Base-by-base conservation (phyloP, 148 eudicot genomes). In the Rhododendron williamsianum region DNA sequence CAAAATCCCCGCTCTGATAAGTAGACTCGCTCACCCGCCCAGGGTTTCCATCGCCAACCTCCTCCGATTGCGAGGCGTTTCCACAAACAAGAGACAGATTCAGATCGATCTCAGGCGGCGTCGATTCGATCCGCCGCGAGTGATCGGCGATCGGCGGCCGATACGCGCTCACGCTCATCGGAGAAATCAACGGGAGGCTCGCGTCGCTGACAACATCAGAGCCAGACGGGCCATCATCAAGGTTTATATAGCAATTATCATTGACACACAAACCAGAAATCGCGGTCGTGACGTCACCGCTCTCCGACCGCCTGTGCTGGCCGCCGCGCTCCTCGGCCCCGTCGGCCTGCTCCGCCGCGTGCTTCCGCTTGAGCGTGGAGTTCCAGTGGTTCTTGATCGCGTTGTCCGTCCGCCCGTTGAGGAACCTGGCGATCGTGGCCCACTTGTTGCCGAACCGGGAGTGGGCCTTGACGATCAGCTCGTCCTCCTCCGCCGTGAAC, bases 311-410 rank as follows among this genome's bases (percentile, higher is more conserved):
- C 87, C 86, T 88, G 60, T 16, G 41, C 12, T 81, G 65, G 16
- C 43, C 85, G 36, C 86, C 86, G 23, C 93, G 85, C 13, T 41
- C 79, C 46, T 9, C 10, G 49, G 2, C 49, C 11, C 9, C 49
- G 49, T 46, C 49, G 10, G 49, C 49, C 49, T 46, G 49, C 49
- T 7, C 10, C 49, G 11, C 10, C 69, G 1, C 35, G 79, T 82
- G 83, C 88, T 89, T 92, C 72, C 94, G 72, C 90, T 93, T 94
- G 51, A 94, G 86, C 4, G 94, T 94, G 19, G 95, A 92, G 86
- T 94, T 94, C 97, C 97, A 94, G 85, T 94, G 97, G 76, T 94
- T 94, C 74, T 94, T 94, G 0, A 94, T 85, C 6, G 95, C 94
- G 91, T 94, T 94, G 60, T 94, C 97, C 1, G 97, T 94, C 0